These are phyloP conservation scores for Vaccinium corymbosum DNA, from an alignment of 148 eudicot species.

Conservation along the genomic window DNA sequence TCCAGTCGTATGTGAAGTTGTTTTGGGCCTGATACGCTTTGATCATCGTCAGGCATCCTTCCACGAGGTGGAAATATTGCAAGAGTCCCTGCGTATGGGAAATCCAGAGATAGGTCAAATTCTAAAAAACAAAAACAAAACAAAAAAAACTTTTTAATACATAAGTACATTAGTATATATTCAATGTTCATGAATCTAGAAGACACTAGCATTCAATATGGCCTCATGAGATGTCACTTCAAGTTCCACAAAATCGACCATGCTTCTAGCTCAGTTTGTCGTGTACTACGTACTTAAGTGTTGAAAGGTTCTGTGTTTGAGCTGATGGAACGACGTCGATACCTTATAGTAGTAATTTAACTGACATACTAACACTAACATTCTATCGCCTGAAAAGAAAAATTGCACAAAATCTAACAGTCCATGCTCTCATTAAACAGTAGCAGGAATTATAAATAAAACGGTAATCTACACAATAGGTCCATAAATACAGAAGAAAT, in stretches of 20 bases:
- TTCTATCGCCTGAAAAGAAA: too few relatives aligned
- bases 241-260: not conserved
- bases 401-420: not conserved
- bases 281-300: too few relatives aligned
- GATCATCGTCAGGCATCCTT: conserved; percentile 79
- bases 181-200: not conserved
- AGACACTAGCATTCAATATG: not conserved
- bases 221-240: not conserved
- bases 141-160: not conserved
- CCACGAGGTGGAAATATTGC: conserved; percentile 85
- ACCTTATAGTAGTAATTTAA: too few relatives aligned
- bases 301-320: too few relatives aligned
- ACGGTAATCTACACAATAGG: not conserved
- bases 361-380: too few relatives aligned
- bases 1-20: conserved; percentile 87
- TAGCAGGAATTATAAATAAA: not conserved
- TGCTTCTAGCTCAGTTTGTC: too few relatives aligned
- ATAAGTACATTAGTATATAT: too few relatives aligned
- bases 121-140: not conserved
- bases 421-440: not conserved
- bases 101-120: not conserved
- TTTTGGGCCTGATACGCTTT: conserved; percentile 44
- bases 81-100: conserved; percentile 58
- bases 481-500: not conserved
- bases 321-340: too few relatives aligned